Evolutionary conservation across 2,329 filamentous ascomycete genomes (phyloP), one percentile per base, ranked within the genome.

Genomic region (Uncinocarpus reesii): DNA sequence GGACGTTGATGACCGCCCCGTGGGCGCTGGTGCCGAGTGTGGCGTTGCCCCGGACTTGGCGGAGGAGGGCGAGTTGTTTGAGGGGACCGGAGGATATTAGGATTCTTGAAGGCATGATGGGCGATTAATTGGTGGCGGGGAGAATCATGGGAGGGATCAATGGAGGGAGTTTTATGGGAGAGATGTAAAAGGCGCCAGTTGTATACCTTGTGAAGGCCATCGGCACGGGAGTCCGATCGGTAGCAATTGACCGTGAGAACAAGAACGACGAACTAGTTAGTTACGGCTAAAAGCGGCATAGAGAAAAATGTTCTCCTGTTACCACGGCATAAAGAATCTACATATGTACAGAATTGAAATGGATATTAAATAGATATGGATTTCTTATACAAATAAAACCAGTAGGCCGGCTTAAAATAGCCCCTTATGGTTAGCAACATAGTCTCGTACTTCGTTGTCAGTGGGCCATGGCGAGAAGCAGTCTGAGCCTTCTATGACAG

Each of bases 1-100:
- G 82, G 56, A 86, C 76, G 61, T 82, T 81, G 66, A 94, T 67
- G 44, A 68, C 60, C 7, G 61, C 59, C 36, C 65, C 59, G 37
- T 62, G 58, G 36, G 59, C 49, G 50, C 50, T 60, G 45, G 62
- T 65, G 55, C 64, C 64, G 51, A 60, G 60, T 42, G 61, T 59
- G 40, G 63, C 60, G 49, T 63, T 58, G 53, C 57, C 57, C 47
- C 57, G 58, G 41, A 53, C 29, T 23, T 54, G 64, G 15, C 40
- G 21, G 36, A 59, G 18, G 29, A 43, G n/a, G n/a, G n/a, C 47
- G n/a, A 60, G 52, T 32, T 50, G 51, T 13, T 52, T 52, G 47
- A 64, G 52, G 44, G 56, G 58, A 40, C 31, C 60, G 55, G 42
- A 44, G 42, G 49, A 31, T 45, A 53, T 34, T 42, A 49, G 23